Percentiles rank a stretch among this genome's conserved stretches.
Conservation (phyloP, 2,329 filamentous ascomycete species). For the Ophiostoma triangulosporum region DNA sequence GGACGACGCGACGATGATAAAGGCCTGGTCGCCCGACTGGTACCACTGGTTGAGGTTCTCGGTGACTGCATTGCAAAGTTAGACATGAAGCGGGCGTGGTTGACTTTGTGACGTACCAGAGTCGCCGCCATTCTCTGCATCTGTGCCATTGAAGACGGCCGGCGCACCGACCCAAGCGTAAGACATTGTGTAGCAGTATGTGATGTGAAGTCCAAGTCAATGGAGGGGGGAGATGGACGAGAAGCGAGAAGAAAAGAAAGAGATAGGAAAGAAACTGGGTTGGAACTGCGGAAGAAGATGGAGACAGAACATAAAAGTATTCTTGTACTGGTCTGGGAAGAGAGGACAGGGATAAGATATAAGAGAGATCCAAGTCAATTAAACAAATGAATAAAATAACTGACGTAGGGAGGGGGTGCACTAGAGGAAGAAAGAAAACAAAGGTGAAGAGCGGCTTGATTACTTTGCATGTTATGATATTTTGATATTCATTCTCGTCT, state of each 20-base stretch:
- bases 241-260: not conserved
- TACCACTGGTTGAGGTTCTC: constrained; percentile 96
- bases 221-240: not conserved
- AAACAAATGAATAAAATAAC: too few species aligned
- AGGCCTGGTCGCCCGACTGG: constrained; percentile 80
- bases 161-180: constrained; percentile 47
- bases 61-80: constrained; percentile 36
- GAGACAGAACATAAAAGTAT: too few species aligned
- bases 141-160: constrained; percentile 48
- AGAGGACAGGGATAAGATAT: too few species aligned
- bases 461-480: too few species aligned
- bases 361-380: too few species aligned
- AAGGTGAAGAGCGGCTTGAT: too few species aligned
- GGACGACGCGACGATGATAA: constrained; percentile 76
- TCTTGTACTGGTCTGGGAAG: too few species aligned
- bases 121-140: constrained; percentile 56
- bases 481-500: too few species aligned
- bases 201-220: not conserved
- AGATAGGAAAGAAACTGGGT: too few species aligned
- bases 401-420: too few species aligned
- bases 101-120: constrained; percentile 47
- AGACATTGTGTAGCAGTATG: constrained; percentile 31
- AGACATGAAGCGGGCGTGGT: not conserved
- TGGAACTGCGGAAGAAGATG: too few species aligned
- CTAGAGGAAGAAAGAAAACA: too few species aligned